phyloP scores from a whole-genome alignment of 768 basidiomycete genomes.

The Porpolomopsis calyptriformis region DNA sequence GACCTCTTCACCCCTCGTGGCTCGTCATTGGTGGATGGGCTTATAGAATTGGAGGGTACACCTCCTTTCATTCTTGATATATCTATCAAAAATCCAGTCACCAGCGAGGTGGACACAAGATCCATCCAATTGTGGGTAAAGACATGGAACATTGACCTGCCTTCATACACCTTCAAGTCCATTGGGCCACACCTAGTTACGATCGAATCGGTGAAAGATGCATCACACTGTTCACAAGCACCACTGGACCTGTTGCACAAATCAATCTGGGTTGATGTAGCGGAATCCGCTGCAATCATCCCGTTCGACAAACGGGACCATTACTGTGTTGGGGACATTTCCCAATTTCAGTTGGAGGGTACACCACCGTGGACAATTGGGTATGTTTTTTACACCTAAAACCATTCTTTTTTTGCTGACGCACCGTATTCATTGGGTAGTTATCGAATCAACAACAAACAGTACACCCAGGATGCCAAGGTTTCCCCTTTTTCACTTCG shows the following conservation, averaged over 20 bases:
- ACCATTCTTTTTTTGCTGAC: neutral
- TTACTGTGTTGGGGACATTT: slow-evolving; percentile 81
- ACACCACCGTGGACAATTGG: slow-evolving; percentile 87
- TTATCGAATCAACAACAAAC: slow-evolving; percentile 72
- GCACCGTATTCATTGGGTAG: slow-evolving; percentile 25
- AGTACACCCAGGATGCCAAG: slow-evolving; percentile 62
- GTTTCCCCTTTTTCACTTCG: slow-evolving; percentile 77
- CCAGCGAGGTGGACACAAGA: slow-evolving; percentile 51
- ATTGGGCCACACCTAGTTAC: slow-evolving; percentile 74
- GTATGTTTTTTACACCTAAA: slow-evolving; percentile 29
- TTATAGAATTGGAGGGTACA: slow-evolving; percentile 65
- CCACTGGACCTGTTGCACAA: slow-evolving; percentile 48
- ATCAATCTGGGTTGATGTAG: slow-evolving; percentile 83
- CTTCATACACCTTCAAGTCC: slow-evolving; percentile 61
- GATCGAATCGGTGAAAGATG: slow-evolving; percentile 71
- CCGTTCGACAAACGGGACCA: slow-evolving; percentile 71
- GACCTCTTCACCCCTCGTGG: slow-evolving; percentile 54
- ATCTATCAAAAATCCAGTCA: slow-evolving; percentile 64
- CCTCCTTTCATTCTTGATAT: slow-evolving; percentile 78
- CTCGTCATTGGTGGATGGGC: slow-evolving; percentile 40
- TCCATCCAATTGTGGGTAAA: slow-evolving; percentile 38
- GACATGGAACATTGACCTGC: slow-evolving; percentile 64
- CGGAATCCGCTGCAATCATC: slow-evolving; percentile 88
- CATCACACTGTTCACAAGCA: slow-evolving; percentile 71
- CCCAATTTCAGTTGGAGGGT: slow-evolving; percentile 90